A percentile compares a stretch with the other conserved stretches of the same genome.
Conservation (phyloP, 2,329 filamentous ascomycete genomes). For the Microcyclospora tardicrescens region DNA sequence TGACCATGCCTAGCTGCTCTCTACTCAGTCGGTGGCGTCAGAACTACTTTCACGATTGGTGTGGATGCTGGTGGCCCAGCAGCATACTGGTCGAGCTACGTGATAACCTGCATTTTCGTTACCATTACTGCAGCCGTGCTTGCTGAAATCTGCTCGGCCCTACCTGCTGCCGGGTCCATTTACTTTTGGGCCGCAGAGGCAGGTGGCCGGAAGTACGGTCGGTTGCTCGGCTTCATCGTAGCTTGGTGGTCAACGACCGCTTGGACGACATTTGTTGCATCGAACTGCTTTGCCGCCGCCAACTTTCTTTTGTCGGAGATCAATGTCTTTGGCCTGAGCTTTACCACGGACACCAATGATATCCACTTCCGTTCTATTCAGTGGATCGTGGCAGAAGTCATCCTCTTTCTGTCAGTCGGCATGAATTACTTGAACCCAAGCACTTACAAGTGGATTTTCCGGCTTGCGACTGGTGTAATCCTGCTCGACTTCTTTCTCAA, state of each 20-base stretch:
- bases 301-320: conserved; percentile 37
- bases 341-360: conserved; percentile 39
- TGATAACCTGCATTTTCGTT: conserved; percentile 47
- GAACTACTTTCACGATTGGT: conserved; percentile 49
- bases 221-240: conserved; percentile 47
- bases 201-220: conserved; percentile 42
- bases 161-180: conserved; percentile 46
- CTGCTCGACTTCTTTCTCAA: conserved; percentile 47
- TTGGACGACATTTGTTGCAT: conserved; percentile 40
- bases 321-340: conserved; percentile 43
- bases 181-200: conserved; percentile 51
- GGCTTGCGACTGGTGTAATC: conserved; percentile 38
- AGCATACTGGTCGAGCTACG: conserved; percentile 50
- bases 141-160: conserved; percentile 47
- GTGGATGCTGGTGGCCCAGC: conserved; percentile 48
- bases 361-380: conserved; percentile 48
- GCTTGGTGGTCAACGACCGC: conserved; percentile 52
- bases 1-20: conserved; percentile 36
- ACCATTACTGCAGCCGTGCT: conserved; percentile 49
- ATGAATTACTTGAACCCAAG: conserved; percentile 28
- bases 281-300: conserved; percentile 24
- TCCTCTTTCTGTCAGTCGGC: conserved; percentile 28
- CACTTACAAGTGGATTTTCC: conserved; percentile 38
- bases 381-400: conserved; percentile 42
- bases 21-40: conserved; percentile 46